phyloP scores from a whole-genome alignment of 768 basidiomycete species.

The Russula earlei region DNA sequence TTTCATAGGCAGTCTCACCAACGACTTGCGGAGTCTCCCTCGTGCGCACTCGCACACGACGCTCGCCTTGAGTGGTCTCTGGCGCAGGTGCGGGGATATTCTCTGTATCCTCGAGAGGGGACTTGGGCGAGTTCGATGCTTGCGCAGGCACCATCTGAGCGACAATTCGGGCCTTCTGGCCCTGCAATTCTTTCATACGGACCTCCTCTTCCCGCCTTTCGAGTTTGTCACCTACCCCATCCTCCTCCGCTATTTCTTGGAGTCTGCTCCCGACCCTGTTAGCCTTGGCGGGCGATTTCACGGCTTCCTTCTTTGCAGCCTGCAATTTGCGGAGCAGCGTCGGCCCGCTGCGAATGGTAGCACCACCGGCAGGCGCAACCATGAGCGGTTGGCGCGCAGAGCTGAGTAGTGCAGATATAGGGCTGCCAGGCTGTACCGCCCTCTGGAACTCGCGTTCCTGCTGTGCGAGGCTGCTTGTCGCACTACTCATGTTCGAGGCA shows the following conservation, averaged over 20 bases:
- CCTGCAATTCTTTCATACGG: conserved; percentile 68
- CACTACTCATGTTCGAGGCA: conserved; percentile 28
- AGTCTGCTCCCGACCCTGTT: conserved; percentile 31
- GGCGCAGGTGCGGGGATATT: conserved; percentile 26
- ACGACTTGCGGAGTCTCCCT: not conserved
- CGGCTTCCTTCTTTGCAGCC: conserved; percentile 36
- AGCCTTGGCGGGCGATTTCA: conserved; percentile 45
- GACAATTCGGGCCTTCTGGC: conserved; percentile 88
- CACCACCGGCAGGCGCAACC: conserved; percentile 39
- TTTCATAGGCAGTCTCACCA: not conserved
- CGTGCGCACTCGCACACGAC: conserved; percentile 4
- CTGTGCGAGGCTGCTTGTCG: conserved; percentile 58
- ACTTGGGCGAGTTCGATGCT: conserved; percentile 24
- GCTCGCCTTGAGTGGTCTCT: conserved; percentile 1
- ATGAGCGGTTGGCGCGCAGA: conserved; percentile 84
- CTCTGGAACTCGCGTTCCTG: conserved; percentile 96
- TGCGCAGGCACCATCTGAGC: conserved; percentile 79
- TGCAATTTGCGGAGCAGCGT: conserved; percentile 47
- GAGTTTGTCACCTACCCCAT: conserved; percentile 20
- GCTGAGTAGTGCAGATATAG: conserved; percentile 83
- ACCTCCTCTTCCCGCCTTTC: conserved; percentile 31
- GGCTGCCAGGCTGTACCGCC: conserved; percentile 90
- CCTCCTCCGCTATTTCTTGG: conserved; percentile 39
- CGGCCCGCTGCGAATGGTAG: conserved; percentile 31
- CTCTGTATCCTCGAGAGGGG: conserved; percentile 26